Evolutionary conservation across 2,329 filamentous ascomycete genomes (phyloP), one percentile per base, ranked within the genome.

Genomic region (Arthroderma uncinatum): DNA sequence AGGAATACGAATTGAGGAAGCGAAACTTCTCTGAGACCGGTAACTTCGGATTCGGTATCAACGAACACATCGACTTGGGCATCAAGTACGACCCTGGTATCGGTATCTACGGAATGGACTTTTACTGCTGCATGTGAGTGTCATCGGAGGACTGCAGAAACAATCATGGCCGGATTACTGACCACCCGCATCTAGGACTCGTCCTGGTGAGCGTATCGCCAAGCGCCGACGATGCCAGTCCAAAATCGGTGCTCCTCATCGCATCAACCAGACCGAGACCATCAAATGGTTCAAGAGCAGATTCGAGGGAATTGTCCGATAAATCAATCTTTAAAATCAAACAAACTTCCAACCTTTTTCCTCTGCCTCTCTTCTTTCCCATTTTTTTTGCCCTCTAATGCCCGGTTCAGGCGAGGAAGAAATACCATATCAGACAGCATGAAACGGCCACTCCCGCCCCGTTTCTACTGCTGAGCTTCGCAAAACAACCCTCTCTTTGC

Each of bases 21-120:
- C 87, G 88, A 79, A 98, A 98, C 89, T 98, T 98, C 87, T 92
- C 86, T 75, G 89, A 95, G 85, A 97, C 92, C 67, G 93, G 93
- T 76, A 95, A 96, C 87, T 98, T 98, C 77, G 93, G 93, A 70
- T 98, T 98, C 84, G 93, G 93, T 82, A 98, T 98, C 83, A 90
- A 83, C 81, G 93, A 98, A 82, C 93, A 98, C 87, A 98, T 98
- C 79, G 93, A 98, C 84, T 84, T 98, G 72, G 93, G 93, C 74
- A 98, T 98, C 89, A 98, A 98, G 86, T 96, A 96, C 82, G 91
- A 96, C 81, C 91, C 91, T 65, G 87, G 83, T 64, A 96, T 96
- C 70, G 91, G 91, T 85, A 96, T 96, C 78, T 96, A 95, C 83
- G 91, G 93, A 77, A 98, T 98, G 93, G 93, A 98, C 82, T 98